Evolutionary conservation across 805 yeast genomes (phyloP).

Genomic region (Schwanniomyces vanrijiae): DNA sequence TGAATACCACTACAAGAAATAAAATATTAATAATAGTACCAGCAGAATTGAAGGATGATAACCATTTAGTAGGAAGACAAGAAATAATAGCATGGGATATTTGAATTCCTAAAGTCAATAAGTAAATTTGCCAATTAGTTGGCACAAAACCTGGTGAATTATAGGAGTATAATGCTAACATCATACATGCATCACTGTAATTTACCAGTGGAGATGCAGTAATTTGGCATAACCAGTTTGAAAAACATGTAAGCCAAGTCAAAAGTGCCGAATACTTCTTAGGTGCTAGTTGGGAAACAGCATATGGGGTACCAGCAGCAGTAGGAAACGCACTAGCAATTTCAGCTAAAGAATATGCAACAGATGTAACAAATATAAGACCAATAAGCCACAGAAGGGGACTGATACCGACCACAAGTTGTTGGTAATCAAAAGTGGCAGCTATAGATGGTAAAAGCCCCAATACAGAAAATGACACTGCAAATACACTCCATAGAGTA

Average conservation of each 20-base stretch:
- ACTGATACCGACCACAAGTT: conserved; percentile 60
- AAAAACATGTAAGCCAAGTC: conserved; percentile 65
- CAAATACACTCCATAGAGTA: conserved; percentile 55
- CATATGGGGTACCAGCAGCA: conserved; percentile 68
- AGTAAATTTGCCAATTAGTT: conserved; percentile 50
- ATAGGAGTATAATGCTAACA: conserved; percentile 49
- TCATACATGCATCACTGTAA: conserved; percentile 56
- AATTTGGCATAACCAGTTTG: conserved; percentile 64
- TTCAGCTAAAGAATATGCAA: conserved; percentile 65
- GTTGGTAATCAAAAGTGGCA: conserved; percentile 59
- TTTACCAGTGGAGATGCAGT: conserved; percentile 64
- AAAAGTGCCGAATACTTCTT: conserved; percentile 50
- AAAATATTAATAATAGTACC: conserved; percentile 52
- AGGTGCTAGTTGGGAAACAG: conserved; percentile 63
- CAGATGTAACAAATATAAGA: conserved; percentile 53
- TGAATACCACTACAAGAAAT: conserved; percentile 51
- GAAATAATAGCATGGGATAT: conserved; percentile 47
- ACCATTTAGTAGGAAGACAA: conserved; percentile 53
- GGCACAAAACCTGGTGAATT: conserved; percentile 39
- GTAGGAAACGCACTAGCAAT: conserved; percentile 67
- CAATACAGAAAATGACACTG: conserved; percentile 63
- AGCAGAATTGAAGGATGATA: conserved; percentile 49
- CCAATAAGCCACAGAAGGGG: conserved; percentile 64
- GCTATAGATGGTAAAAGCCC: conserved; percentile 67
- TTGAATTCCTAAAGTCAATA: conserved; percentile 53